phyloP scores from a whole-genome alignment of 1,139 yeast genomes.

The Debaryomycetaceae sp. region DNA sequence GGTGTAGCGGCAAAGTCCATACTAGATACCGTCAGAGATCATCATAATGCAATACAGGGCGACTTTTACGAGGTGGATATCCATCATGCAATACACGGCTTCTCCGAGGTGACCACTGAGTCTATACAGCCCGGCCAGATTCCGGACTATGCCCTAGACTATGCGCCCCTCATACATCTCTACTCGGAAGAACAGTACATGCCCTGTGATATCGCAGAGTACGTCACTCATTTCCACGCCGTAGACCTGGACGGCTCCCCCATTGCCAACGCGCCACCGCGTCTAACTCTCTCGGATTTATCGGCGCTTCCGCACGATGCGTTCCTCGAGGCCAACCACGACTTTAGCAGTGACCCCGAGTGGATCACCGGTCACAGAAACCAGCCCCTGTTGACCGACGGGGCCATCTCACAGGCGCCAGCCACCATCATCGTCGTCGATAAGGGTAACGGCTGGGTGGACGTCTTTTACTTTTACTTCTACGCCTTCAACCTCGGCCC shows the following conservation, averaged over 20 bases:
- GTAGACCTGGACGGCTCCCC: slow-evolving; percentile 36
- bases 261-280: slow-evolving; percentile 25
- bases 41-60: no score
- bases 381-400: slow-evolving; percentile 61
- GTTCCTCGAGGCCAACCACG: slow-evolving; percentile 53
- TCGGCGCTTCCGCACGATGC: slow-evolving; percentile 20
- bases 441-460: slow-evolving; percentile 87
- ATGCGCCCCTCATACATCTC: slow-evolving; percentile 73
- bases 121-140: slow-evolving; percentile 41
- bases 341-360: slow-evolving; percentile 66
- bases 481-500: slow-evolving; percentile 94
- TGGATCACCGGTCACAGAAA: slow-evolving; percentile 75
- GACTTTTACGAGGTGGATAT: no score
- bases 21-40: no score
- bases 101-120: no score
- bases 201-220: slow-evolving; percentile 73
- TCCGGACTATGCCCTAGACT: slow-evolving; percentile 64
- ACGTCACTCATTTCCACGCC: slow-evolving; percentile 51
- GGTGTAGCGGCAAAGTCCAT: no score
- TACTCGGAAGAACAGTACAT: slow-evolving; percentile 82
- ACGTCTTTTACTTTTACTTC: slow-evolving; percentile 93
- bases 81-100: no score
- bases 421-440: slow-evolving; percentile 76
- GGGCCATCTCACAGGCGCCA: slow-evolving; percentile 66
- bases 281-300: slow-evolving; percentile 28